Conservation (phyloP, 768 basidiomycete species). For the Amanita subjunquillea region DNA sequence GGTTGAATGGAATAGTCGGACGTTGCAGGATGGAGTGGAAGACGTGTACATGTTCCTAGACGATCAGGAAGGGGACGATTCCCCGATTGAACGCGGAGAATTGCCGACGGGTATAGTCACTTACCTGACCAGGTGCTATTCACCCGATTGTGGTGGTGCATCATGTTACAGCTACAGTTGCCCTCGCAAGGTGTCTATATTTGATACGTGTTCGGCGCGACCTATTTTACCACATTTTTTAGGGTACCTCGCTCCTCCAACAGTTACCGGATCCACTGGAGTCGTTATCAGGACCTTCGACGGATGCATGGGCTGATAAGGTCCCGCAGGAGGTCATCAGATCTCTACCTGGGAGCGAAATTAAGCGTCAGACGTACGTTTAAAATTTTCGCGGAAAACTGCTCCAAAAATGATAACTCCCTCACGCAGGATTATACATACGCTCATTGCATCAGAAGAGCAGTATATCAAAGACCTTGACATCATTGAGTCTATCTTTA, state of each 20-base stretch:
- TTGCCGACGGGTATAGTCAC: constrained; percentile 88
- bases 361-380: constrained; percentile 66
- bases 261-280: constrained; percentile 21
- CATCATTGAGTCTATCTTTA: constrained; percentile 60
- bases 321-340: constrained; percentile 28
- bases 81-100: constrained; percentile 50
- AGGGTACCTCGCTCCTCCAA: constrained; percentile 22
- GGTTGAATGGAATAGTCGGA: constrained; percentile 85
- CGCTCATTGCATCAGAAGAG: constrained; percentile 81
- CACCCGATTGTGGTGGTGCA: constrained; percentile 67
- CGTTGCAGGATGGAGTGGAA: constrained; percentile 79
- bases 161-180: constrained; percentile 81
- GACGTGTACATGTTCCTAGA: constrained; percentile 92
- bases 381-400: neutral
- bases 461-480: constrained; percentile 86
- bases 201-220: neutral
- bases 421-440: constrained; percentile 59
- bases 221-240: constrained; percentile 7
- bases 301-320: constrained; percentile 36
- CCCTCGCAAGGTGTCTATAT: constrained; percentile 46
- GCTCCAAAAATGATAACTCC: neutral
- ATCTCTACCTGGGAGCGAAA: constrained; percentile 64
- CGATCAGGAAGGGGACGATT: constrained; percentile 59
- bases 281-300: constrained; percentile 17
- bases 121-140: constrained; percentile 84